Conservation (phyloP, 257 asterid species). For the Plantago ovata region DNA sequence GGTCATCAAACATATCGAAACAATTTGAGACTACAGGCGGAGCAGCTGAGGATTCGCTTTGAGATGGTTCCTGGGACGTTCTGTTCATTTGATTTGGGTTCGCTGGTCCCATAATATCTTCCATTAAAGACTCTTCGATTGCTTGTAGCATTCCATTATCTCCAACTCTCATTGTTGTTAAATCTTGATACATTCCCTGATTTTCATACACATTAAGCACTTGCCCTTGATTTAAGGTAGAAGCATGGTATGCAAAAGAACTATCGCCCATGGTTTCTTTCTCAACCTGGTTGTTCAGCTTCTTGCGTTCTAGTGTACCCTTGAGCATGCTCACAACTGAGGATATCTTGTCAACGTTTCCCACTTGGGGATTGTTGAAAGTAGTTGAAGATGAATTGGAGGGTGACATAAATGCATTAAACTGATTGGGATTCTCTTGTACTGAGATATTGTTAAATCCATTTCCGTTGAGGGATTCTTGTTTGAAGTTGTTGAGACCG, state of each 20-base stretch:
- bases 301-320: conserved; percentile 63
- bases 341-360: conserved; percentile 50
- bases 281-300: conserved; percentile 24
- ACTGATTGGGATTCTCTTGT: conserved; percentile 25
- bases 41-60: conserved; percentile 81
- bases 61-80: conserved; percentile 65
- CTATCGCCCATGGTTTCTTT: conserved; percentile 37
- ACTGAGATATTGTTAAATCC: conserved; percentile 16
- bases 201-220: conserved; percentile 33
- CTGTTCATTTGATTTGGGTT: conserved; percentile 42
- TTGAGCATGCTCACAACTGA: conserved; percentile 89
- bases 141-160: conserved; percentile 44
- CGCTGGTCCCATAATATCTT: conserved; percentile 39
- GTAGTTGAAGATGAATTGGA: conserved; percentile 51
- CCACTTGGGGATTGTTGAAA: conserved; percentile 48
- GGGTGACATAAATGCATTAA: conserved; percentile 38
- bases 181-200: conserved; percentile 38
- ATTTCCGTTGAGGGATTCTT: conserved; percentile 22
- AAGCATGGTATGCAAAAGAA: conserved; percentile 42
- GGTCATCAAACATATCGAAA: conserved; percentile 58
- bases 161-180: conserved; percentile 30
- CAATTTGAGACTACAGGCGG: conserved; percentile 48
- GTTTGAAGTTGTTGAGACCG: conserved; percentile 33
- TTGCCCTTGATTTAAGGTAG: conserved; percentile 33
- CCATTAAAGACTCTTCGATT: conserved; percentile 52